Evolutionary conservation across 1,284 basidiomycete species (phyloP).

Genomic region (Tylopilus sp.): DNA sequence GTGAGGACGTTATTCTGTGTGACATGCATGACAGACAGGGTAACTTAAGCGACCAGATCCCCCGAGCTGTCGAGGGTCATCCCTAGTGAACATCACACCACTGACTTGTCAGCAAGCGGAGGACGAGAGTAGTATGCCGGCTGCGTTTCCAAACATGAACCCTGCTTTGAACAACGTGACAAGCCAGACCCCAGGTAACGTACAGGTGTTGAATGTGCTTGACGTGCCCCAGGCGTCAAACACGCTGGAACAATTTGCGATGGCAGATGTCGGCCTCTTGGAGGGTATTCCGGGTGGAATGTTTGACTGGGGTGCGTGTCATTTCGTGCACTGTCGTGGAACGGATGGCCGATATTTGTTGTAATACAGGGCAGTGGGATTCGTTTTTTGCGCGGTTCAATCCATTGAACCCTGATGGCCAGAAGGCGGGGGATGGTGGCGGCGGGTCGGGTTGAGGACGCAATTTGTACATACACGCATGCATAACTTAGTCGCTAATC

Average conservation of each 20-base stretch:
- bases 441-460: not conserved
- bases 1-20: conserved; percentile 39
- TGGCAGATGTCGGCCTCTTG: conserved; percentile 71
- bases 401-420: conserved; percentile 9
- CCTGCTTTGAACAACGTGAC: conserved; percentile 54
- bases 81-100: conserved; percentile 58
- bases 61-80: conserved; percentile 24
- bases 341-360: conserved; percentile 1
- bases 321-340: conserved; percentile 5
- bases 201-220: conserved; percentile 73
- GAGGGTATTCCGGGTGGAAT: conserved; percentile 82
- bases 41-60: conserved; percentile 24
- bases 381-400: conserved; percentile 59
- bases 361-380: conserved; percentile 68
- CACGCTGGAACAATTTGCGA: conserved; percentile 59
- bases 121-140: conserved; percentile 10
- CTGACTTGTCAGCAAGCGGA: conserved; percentile 33
- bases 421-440: not conserved
- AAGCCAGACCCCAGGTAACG: conserved; percentile 46
- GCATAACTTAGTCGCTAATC: conserved; percentile 14
- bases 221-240: conserved; percentile 55
- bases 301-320: conserved; percentile 79
- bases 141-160: conserved; percentile 55
- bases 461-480: conserved; percentile 13
- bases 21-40: conserved; percentile 31